Percentiles rank a stretch among this genome's conserved stretches.
Conservation (phyloP, 2,329 filamentous ascomycete species). For the Scytalidium sp. region DNA sequence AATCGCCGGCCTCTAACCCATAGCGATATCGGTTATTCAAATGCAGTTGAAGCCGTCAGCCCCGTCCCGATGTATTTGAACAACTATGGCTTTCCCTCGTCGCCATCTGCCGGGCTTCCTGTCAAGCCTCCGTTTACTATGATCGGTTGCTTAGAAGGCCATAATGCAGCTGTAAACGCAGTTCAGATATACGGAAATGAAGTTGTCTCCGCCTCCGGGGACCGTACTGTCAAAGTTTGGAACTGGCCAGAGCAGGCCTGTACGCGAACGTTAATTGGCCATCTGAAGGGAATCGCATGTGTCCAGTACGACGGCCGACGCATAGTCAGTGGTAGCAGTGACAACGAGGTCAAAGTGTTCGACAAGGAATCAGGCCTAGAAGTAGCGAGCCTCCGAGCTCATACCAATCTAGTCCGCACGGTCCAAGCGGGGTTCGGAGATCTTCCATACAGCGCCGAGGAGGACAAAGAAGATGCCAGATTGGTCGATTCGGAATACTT, state of each 20-base stretch:
- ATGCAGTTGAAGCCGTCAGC: conserved; percentile 37
- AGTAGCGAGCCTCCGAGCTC: conserved; percentile 81
- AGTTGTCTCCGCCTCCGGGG: conserved; percentile 92
- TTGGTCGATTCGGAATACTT: conserved; percentile 73
- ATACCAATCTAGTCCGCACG: conserved; percentile 83
- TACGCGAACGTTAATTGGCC: conserved; percentile 75
- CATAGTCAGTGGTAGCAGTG: conserved; percentile 93
- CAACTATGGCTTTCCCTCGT: conserved; percentile 50
- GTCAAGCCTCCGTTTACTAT: conserved; percentile 66
- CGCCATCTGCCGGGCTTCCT: conserved; percentile 43
- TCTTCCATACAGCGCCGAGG: conserved; percentile 72
- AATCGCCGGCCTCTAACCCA: conserved; percentile 69
- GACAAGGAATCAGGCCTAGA: conserved; percentile 83
- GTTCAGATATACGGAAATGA: conserved; percentile 85
- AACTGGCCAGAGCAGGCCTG: conserved; percentile 78
- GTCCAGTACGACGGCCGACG: conserved; percentile 93
- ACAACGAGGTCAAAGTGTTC: conserved; percentile 94
- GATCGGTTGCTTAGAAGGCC: conserved; percentile 77
- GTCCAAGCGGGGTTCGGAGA: conserved; percentile 95
- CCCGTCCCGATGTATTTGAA: conserved; percentile 50
- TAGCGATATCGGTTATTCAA: conserved; percentile 55
- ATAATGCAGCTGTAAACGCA: conserved; percentile 90
- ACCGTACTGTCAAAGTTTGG: conserved; percentile 93
- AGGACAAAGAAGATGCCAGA: conserved; percentile 70
- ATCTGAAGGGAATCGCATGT: conserved; percentile 94